Evolutionary conservation across 1,139 yeast genomes (phyloP).

Genomic region (Barnettozyma hawaiiensis): DNA sequence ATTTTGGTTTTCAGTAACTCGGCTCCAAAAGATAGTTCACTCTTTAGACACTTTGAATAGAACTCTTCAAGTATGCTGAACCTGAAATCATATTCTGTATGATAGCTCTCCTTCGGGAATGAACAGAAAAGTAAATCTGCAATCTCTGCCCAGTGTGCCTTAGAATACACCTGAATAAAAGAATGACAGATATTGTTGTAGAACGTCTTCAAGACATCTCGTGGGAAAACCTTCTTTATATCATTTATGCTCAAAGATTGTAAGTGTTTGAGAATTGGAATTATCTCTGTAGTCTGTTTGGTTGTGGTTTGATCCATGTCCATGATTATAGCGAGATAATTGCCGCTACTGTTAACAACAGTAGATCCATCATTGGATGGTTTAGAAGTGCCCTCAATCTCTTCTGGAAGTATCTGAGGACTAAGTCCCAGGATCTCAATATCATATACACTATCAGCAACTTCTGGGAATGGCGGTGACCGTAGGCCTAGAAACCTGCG

Average conservation of each 20-base stretch:
- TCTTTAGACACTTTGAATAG: not conserved
- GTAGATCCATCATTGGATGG: not conserved
- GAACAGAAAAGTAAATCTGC: not conserved
- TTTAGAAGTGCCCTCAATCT: not conserved
- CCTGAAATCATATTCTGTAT: slow-evolving; percentile 1
- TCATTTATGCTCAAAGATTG: not conserved
- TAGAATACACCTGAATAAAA: not conserved
- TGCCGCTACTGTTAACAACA: not conserved
- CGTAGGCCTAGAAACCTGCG: not conserved
- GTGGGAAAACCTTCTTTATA: not conserved
- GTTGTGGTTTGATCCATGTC: not conserved
- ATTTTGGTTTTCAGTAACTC: not conserved
- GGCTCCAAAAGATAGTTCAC: not conserved
- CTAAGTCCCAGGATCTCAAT: slow-evolving; percentile 3
- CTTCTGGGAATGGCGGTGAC: not conserved
- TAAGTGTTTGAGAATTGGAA: not conserved
- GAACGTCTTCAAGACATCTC: not conserved
- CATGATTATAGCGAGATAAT: not conserved
- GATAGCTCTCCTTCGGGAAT: not conserved
- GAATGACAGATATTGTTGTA: not conserved
- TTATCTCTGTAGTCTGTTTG: not conserved
- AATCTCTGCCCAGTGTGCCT: not conserved
- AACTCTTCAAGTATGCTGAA: not conserved
- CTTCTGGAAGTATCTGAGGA: not conserved
- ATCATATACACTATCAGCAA: not conserved